phyloP scores from a whole-genome alignment of 2,329 filamentous ascomycete species.

The Talaromyces pinophilus region DNA sequence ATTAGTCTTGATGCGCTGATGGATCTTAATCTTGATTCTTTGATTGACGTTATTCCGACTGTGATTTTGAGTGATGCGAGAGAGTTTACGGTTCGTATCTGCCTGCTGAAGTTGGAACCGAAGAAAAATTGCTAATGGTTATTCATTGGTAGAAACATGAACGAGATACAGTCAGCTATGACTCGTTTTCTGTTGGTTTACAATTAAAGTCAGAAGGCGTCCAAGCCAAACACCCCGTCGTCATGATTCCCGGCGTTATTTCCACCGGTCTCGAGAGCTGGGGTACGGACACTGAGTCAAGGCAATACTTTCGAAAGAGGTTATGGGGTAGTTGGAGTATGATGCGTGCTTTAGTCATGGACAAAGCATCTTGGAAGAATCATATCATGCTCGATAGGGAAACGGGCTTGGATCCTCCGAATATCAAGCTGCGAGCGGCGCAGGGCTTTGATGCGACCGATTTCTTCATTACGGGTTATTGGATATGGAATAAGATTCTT shows the following conservation, averaged over 20 bases:
- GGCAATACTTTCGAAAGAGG: conserved; percentile 89
- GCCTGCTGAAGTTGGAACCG: conserved; percentile 26
- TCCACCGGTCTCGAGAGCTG: conserved; percentile 96
- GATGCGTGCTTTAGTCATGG: conserved; percentile 91
- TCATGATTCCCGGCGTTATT: conserved; percentile 98
- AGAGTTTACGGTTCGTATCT: conserved; percentile 70
- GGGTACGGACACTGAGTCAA: conserved; percentile 82
- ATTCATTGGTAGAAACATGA: conserved; percentile 65
- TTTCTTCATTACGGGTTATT: conserved; percentile 80
- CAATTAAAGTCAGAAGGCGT: conserved; percentile 81
- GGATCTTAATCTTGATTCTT: conserved; percentile 75
- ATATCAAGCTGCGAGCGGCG: conserved; percentile 85
- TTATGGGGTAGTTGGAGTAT: conserved; percentile 99
- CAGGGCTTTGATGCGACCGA: conserved; percentile 98
- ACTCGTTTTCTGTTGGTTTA: conserved; percentile 87
- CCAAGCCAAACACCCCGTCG: conserved; percentile 78
- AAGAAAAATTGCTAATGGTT: conserved; percentile 18
- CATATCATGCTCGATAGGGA: conserved; percentile 95
- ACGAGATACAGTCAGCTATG: conserved; percentile 83
- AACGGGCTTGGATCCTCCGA: conserved; percentile 86
- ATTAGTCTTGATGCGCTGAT: conserved; percentile 76
- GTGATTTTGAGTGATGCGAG: conserved; percentile 82
- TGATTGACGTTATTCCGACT: conserved; percentile 85
- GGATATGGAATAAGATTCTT: conserved; percentile 99
- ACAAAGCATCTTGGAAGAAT: conserved; percentile 91